Base-by-base conservation (phyloP, 2,329 filamentous ascomycete species). In the Fusarium protoensiforme region DNA sequence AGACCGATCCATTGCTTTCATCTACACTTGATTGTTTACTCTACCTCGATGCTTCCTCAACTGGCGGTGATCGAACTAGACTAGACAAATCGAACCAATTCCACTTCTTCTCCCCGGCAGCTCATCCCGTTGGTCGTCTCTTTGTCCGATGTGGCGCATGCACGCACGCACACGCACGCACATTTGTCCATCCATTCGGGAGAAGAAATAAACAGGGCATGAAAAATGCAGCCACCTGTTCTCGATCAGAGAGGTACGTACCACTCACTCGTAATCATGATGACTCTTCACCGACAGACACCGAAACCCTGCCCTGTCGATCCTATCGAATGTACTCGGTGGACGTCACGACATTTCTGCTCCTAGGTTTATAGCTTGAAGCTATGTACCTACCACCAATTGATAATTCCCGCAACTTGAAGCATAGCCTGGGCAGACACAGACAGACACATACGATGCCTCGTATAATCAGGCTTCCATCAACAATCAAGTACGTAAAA, bases 51-150 rank as follows among this genome's bases (percentile, higher is more conserved):
- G 27, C 33, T 57, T 14, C 16, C 18, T 38, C 29, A 58, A 64
- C 70, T 71, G 60, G 64, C 71, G 71, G 71, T 73, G 73, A 74
- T 56, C 71, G 57, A 33, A 74, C 56, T 10, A 27, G 33, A 27
- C 33, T 38, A 38, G 22, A 36, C 4, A 36, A 38, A 36, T 57
- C 35, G 29, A 33, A 56, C 29, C 51, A 36, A 36, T 36, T 36
- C 51, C 51, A 24, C 33, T 51, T 56, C 24, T 18, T 29, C 27
- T 9, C 24, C 16, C 27, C 57, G 57, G 57, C 29, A 60, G 31
- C 20, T 18, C 57, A 46, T 60, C 56, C 56, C 57, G 56, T 43
- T 59, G 24, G 54, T 35, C 31, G 35, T 48, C 1, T n/a, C 31
- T 24, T 24, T 20, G 11, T 36, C 33, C 29, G 29, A 56, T 59